These are phyloP conservation scores for Podospora didyma DNA, from an alignment of 495 filamentous ascomycete genomes.

Conservation along the genomic window DNA sequence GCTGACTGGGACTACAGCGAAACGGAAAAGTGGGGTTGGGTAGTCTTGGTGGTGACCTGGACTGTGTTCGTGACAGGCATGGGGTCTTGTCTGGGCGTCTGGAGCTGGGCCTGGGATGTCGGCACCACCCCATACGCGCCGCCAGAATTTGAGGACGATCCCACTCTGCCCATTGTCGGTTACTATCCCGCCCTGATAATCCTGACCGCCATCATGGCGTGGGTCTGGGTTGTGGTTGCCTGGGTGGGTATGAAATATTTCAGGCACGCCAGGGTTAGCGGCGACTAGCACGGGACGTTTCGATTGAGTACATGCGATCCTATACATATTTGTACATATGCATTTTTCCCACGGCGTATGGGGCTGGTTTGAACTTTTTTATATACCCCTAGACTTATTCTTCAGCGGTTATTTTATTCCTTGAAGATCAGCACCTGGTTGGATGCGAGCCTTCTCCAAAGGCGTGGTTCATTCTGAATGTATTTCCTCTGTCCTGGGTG, in stretches of 20 bases:
- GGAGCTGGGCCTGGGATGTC: constrained; percentile 99
- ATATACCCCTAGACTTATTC: not conserved
- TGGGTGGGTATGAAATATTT: constrained; percentile 99
- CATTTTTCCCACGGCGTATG: not conserved
- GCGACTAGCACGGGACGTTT: constrained; percentile 28
- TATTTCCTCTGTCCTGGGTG: no score
- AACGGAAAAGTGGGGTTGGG: constrained; percentile 96
- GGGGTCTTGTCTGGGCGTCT: constrained; percentile 93
- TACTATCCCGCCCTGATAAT: constrained; percentile 96
- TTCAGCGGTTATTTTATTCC: not conserved
- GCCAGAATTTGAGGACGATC: constrained; percentile 87
- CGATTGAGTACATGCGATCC: not conserved
- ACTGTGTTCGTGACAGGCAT: constrained; percentile 92
- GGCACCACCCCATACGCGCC: constrained; percentile 94
- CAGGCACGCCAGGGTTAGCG: constrained; percentile 83
- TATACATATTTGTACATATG: constrained; percentile 1
- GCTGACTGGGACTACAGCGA: constrained; percentile 81
- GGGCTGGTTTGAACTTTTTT: not conserved
- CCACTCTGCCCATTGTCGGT: constrained; percentile 87
- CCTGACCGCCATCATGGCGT: constrained; percentile 90
- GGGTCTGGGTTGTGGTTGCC: constrained; percentile 96
- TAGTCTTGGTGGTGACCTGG: constrained; percentile 86
- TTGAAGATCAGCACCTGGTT: no score
- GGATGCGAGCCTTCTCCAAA: no score
- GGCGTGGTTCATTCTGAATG: no score